phyloP scores from a whole-genome alignment of 192 early-diverging fungal genomes.

The Entomortierella parvispora region DNA sequence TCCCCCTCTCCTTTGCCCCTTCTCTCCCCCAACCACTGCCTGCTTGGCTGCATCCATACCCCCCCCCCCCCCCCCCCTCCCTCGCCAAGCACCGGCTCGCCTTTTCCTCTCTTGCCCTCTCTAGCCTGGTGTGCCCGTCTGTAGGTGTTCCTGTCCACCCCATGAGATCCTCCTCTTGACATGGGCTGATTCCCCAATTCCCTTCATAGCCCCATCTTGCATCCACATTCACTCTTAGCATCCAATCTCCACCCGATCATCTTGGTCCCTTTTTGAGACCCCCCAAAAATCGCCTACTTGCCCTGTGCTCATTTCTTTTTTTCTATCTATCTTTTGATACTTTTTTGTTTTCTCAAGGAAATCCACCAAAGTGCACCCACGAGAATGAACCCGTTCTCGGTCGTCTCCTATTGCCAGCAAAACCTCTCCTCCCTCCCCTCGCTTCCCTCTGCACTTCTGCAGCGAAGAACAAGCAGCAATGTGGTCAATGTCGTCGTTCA shows the following conservation, averaged over 20 bases:
- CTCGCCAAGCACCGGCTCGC: too few species aligned
- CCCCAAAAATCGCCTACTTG: neutral
- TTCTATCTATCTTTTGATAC: neutral
- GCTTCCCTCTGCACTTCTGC: conserved; percentile 18
- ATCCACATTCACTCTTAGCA: too few species aligned
- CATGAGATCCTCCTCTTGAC: too few species aligned
- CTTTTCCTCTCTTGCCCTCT: too few species aligned
- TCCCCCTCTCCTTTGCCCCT: neutral
- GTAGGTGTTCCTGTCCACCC: neutral
- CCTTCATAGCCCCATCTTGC: too few species aligned
- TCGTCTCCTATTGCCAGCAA: conserved; percentile 20
- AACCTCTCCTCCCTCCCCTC: conserved; percentile 18
- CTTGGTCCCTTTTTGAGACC: too few species aligned
- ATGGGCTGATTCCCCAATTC: too few species aligned
- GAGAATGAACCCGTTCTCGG: conserved; percentile 39
- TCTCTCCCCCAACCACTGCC: too few species aligned
- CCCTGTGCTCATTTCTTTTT: neutral
- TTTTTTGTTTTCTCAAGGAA: neutral
- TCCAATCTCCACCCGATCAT: too few species aligned
- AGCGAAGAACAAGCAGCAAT: conserved; percentile 10
- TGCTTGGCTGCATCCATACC: conserved; percentile 9
- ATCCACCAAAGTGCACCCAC: neutral
- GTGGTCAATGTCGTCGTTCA: conserved; percentile 27
- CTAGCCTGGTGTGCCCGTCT: too few species aligned
- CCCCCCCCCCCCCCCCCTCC: neutral